Evolutionary conservation across 495 filamentous ascomycete species (phyloP), one percentile per base, ranked within the genome.

Genomic region (Trichoderma erinaceum): DNA sequence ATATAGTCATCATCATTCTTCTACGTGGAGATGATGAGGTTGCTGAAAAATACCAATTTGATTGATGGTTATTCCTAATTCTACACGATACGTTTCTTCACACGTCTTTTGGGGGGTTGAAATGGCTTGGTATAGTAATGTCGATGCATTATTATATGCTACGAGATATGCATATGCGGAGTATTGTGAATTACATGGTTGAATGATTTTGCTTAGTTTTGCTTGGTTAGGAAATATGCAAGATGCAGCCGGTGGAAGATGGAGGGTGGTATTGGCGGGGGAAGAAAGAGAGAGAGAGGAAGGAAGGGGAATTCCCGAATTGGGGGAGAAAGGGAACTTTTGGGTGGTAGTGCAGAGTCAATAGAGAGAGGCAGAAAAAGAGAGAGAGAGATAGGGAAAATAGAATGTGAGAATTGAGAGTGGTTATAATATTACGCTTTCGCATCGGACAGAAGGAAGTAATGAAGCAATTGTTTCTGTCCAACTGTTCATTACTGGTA

Each of bases 201-300:
- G 11, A 44, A 12, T 44, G 41, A 44, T 44, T 44, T 44, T 44
- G 41, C 41, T 1, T 16, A 44, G 15, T 12, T 46, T 15, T 46
- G 43, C 13, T 46, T 46, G 43, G 43, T 16, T 46, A 44, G 43
- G 43, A n/a, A 52, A 52, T 52, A 52, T 52, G 48, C 48, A 52
- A 52, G 48, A 52, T 52, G 16, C n/a, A 52, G 21, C 48, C 48
- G 48, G 48, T 52, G 56, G 44, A n/a, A 48, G 44, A 48, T 16
- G 44, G 27, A 61, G 56, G 56, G 23, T 61, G 56, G 56, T 16
- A 61, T 32, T 27, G 25, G 25, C 56, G 27, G 23, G 56, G 56
- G 23, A 38, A 38, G 2, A 38, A 7, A 21, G 12, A 56, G 43
- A 18, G 4, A 46, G 12, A 46, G 43, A 16, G 43, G 43, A 21